Evolutionary conservation across 371 early-diverging fungal species (phyloP), one percentile per base, ranked within the genome.

Genomic region (Rhizopus microsporus): DNA sequence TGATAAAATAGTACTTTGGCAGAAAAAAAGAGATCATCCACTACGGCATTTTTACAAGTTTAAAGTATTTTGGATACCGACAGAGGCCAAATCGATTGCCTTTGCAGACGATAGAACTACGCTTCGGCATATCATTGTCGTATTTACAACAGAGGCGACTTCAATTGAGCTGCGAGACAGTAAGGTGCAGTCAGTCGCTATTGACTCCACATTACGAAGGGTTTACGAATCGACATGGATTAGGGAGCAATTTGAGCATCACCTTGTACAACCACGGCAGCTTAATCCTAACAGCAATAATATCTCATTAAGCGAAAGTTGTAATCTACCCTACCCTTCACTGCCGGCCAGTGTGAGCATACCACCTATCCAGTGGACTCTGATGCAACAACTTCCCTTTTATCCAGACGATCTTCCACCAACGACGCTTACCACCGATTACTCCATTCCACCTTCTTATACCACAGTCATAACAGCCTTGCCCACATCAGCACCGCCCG

Each of bases 91-190:
- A 5, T 53, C 53, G 8, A 59, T 78, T 37, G 61, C 76, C 0
- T 75, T 78, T 67, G 79, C 79, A 12, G 79, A 78, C 32, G 79
- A 78, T 52, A 56, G 79, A 2, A 53, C 59, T 30, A 69, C 74
- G 1, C 38, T 78, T 12, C 58, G 70, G n/a, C 65, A 69, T 45
- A 56, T 78, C 10, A 34, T 75, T 7, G 70, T 68, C 13, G 74
- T 78, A 0, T 78, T 78, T 32, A 15, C 64, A 1, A 63, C 51
- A 17, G 79, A 74, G 44, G 79, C 76, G 0, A 71, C 75, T 0
- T 62, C 53, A n/a, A 78, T 78, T 42, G 70, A 71, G 43, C 31
- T 78, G 7, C 54, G 71, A 8, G 63, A 71, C 10, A 68, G 72
- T 53, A 67, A 74, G 43, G 79, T 78, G 3, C 55, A 67, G 30